Percentiles rank a stretch among this genome's conserved stretches.
These are phyloP conservation scores for Taiozyma onychis DNA, from an alignment of 1,139 yeast species.

Conservation along the genomic window DNA sequence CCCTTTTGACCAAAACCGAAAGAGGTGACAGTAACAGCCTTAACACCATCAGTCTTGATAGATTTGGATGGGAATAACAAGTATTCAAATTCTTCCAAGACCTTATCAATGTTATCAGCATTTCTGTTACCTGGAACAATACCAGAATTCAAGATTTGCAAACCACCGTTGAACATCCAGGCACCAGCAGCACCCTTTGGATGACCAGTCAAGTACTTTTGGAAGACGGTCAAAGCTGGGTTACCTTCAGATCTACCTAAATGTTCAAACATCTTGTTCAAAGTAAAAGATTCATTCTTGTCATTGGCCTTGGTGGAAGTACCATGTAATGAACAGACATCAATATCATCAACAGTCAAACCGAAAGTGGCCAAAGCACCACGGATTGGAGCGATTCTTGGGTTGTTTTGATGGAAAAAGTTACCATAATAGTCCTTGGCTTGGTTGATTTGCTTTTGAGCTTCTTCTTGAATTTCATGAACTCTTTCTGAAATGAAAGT, in stretches of 20 bases:
- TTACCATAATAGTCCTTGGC: constrained; percentile 96
- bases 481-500: constrained; percentile 73
- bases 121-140: constrained; percentile 98
- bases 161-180: constrained; percentile 99
- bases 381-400: constrained; percentile 94
- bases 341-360: constrained; percentile 89
- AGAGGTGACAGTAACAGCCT: constrained; percentile 95
- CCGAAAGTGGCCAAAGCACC: constrained; percentile 95
- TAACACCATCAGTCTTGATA: constrained; percentile 91
- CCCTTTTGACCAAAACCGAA: constrained; percentile 99
- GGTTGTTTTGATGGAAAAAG: constrained; percentile 84
- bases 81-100: constrained; percentile 76
- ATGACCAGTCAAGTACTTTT: constrained; percentile 97
- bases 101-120: constrained; percentile 90
- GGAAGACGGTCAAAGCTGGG: constrained; percentile 97
- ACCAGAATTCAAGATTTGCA: constrained; percentile 89
- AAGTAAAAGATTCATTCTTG: constrained; percentile 91
- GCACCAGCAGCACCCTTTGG: constrained; percentile 99
- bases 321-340: constrained; percentile 99
- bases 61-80: constrained; percentile 93
- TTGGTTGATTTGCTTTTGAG: constrained; percentile 76
- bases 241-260: constrained; percentile 97
- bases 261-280: constrained; percentile 89
- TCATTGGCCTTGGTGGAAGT: constrained; percentile 97
- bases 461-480: constrained; percentile 83